These are phyloP conservation scores for Massospora cicadina DNA, from an alignment of 371 early-diverging fungal genomes.

Conservation along the genomic window DNA sequence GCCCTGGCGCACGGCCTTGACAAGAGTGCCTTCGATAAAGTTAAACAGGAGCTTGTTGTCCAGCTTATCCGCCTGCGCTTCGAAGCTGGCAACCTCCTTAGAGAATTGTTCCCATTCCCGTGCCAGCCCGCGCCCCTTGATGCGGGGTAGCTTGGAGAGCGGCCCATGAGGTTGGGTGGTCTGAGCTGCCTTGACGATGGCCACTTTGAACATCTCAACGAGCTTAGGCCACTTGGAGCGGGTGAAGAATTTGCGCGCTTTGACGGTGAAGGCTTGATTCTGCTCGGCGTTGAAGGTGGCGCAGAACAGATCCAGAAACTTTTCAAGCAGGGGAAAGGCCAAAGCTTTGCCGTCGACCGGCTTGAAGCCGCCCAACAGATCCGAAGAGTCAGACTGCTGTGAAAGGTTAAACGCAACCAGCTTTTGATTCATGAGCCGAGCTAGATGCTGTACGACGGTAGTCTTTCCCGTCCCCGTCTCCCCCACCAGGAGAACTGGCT, in stretches of 20 bases:
- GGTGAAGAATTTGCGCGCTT: slow-evolving; percentile 44
- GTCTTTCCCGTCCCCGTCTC: slow-evolving; percentile 99
- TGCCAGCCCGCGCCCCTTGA: slow-evolving; percentile 20
- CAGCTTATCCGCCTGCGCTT: slow-evolving; percentile 49
- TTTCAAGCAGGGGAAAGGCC: slow-evolving; percentile 62
- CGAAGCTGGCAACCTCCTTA: slow-evolving; percentile 35
- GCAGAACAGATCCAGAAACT: slow-evolving; percentile 68
- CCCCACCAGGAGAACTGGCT: slow-evolving; percentile 90
- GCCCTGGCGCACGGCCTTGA: slow-evolving; percentile 80
- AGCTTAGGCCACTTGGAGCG: slow-evolving; percentile 68
- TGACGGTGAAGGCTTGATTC: slow-evolving; percentile 69
- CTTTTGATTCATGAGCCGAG: slow-evolving; percentile 52
- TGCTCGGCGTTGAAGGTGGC: slow-evolving; percentile 72
- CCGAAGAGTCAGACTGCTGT: slow-evolving; percentile 94
- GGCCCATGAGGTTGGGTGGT: slow-evolving; percentile 14
- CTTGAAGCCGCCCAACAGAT: slow-evolving; percentile 95
- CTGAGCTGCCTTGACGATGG: slow-evolving; percentile 18
- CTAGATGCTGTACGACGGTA: slow-evolving; percentile 89
- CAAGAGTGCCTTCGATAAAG: slow-evolving; percentile 88
- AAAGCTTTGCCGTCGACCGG: slow-evolving; percentile 78
- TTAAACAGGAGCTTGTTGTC: slow-evolving; percentile 72
- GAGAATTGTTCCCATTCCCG: slow-evolving; percentile 41
- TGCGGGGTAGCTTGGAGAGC: slow-evolving; percentile 14
- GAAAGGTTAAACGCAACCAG: slow-evolving; percentile 92
- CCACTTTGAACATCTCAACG: slow-evolving; percentile 43